A percentile compares a stretch with the other conserved stretches of the same genome.
Evolutionary conservation across 345 rosid genomes (phyloP).

Genomic region (Melaleuca quinquenervia): DNA sequence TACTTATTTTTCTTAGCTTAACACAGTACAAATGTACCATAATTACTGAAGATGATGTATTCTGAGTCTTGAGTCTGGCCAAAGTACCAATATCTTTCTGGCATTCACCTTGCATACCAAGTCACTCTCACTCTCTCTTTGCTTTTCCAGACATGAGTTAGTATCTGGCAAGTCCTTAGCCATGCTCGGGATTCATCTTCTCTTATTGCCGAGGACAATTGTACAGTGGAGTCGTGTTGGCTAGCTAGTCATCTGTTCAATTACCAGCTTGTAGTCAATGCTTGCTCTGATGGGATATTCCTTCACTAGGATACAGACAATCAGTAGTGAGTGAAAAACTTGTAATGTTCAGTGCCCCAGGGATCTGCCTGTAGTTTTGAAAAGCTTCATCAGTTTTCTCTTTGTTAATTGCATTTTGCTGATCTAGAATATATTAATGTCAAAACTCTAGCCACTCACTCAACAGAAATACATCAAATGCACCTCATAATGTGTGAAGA

Average conservation of each 20-base stretch:
- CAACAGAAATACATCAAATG: not conserved
- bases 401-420: not conserved
- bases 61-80: not conserved
- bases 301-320: not conserved
- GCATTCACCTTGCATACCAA: not conserved
- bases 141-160: not conserved
- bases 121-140: not conserved
- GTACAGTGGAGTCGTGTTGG: not conserved
- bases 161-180: not conserved
- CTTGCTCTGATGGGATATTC: not conserved
- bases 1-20: not conserved
- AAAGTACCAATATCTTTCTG: not conserved
- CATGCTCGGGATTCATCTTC: not conserved
- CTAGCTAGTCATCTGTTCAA: not conserved
- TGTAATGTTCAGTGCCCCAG: not conserved
- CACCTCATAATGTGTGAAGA: not conserved
- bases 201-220: not conserved
- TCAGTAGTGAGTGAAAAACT: not conserved
- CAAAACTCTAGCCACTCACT: not conserved
- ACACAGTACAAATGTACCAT: not conserved
- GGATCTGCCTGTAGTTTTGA: not conserved
- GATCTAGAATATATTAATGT: not conserved
- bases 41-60: not conserved
- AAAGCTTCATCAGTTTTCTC: not conserved
- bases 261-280: not conserved